Percentiles rank a stretch among this genome's conserved stretches.
phyloP scores from a whole-genome alignment of 1,139 yeast species.

The Protomyces inouyei region DNA sequence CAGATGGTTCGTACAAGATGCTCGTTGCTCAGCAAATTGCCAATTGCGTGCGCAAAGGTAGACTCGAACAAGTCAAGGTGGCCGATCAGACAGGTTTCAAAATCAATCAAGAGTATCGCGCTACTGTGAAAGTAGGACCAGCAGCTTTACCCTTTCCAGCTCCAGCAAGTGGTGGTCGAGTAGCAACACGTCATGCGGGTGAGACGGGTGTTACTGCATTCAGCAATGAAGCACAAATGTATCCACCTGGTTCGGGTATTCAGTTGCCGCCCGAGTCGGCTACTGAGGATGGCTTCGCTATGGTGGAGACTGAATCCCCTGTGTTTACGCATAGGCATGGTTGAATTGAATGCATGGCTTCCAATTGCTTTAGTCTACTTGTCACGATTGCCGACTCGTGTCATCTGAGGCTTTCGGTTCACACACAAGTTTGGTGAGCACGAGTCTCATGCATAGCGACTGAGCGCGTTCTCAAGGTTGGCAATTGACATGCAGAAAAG shows the following conservation, averaged over 20 bases:
- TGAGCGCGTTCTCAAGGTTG: too few relatives aligned
- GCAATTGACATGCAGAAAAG: too few relatives aligned
- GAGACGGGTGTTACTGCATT: background rate
- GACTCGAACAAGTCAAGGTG: background rate
- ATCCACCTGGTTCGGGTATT: conserved; percentile 11
- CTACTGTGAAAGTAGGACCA: background rate
- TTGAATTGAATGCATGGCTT: too few relatives aligned
- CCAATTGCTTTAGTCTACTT: too few relatives aligned
- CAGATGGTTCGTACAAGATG: background rate
- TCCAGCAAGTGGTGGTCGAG: background rate
- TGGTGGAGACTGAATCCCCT: conserved; percentile 20
- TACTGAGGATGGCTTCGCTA: conserved; percentile 9
- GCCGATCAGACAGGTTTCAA: background rate
- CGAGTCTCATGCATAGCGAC: too few relatives aligned
- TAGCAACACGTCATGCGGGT: background rate
- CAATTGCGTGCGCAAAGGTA: background rate
- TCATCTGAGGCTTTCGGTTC: too few relatives aligned
- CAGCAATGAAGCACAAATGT: background rate
- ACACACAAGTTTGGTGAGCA: too few relatives aligned
- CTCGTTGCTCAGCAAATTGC: background rate
- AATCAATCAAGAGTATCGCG: background rate
- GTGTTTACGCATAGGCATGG: conserved; percentile 5
- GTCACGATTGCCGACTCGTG: too few relatives aligned
- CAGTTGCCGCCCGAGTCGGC: conserved; percentile 16
- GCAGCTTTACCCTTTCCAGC: background rate